Conservation (phyloP, 78 protist species). For the Protostelium mycophagum region DNA sequence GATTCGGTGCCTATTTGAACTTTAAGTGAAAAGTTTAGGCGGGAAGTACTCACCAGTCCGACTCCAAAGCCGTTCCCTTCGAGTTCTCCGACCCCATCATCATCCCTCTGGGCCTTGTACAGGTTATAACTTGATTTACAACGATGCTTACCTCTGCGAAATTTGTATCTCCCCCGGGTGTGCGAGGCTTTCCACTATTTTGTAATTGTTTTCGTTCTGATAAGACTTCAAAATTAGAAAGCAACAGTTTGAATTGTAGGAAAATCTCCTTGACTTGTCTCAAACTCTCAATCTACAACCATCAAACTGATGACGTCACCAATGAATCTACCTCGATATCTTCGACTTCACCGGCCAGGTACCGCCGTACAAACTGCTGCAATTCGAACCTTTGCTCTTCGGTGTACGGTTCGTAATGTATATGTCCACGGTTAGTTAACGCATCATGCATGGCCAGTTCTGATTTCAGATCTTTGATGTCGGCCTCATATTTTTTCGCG, state of each 20-base stretch:
- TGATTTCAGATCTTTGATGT: constrained; percentile 49
- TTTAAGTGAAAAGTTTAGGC: not conserved
- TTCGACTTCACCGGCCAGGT: constrained; percentile 23
- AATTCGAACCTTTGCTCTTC: constrained; percentile 60
- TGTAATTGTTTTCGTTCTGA: not conserved
- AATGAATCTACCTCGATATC: constrained; percentile 12
- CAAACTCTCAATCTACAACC: constrained; percentile 37
- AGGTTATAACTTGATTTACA: not conserved
- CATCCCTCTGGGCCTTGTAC: not conserved
- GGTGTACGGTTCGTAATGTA: constrained; percentile 46
- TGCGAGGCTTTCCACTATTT: not conserved
- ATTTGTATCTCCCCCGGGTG: not conserved
- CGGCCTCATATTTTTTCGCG: not conserved
- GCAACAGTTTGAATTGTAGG: not conserved
- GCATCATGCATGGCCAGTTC: constrained; percentile 86
- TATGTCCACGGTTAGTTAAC: constrained; percentile 21
- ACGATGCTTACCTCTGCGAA: not conserved
- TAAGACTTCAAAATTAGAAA: not conserved
- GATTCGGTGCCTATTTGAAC: not conserved
- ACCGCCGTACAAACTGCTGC: not conserved
- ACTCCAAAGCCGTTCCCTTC: not conserved
- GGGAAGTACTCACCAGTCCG: not conserved
- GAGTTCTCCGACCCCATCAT: not conserved
- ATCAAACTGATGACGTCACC: not conserved
- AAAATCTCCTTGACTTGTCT: constrained; percentile 5